phyloP scores from a whole-genome alignment of 805 yeast species.

The Starmerella davenportii region DNA sequence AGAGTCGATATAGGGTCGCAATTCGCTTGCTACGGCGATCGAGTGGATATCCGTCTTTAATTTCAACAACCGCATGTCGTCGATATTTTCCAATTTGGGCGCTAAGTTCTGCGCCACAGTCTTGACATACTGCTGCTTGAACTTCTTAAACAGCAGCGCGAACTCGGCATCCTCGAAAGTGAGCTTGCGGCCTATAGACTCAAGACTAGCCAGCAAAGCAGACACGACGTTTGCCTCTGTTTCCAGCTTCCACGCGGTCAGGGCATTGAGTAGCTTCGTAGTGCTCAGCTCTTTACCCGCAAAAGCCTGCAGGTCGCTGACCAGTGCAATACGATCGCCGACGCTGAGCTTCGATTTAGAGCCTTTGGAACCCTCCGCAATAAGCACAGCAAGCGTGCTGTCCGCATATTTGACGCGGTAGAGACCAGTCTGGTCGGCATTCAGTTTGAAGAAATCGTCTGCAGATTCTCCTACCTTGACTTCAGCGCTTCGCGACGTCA shows the following conservation, averaged over 20 bases:
- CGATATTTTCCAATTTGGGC: slow-evolving; percentile 43
- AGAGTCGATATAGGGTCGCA: slow-evolving; percentile 20
- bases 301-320: slow-evolving; percentile 41
- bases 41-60: slow-evolving; percentile 40
- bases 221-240: slow-evolving; percentile 39
- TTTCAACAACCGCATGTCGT: slow-evolving; percentile 38
- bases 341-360: slow-evolving; percentile 31
- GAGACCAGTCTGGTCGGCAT: slow-evolving; percentile 43
- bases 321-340: slow-evolving; percentile 47
- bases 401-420: slow-evolving; percentile 40
- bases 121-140: slow-evolving; percentile 37
- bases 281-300: slow-evolving; percentile 36
- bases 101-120: slow-evolving; percentile 41
- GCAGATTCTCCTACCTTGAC: slow-evolving; percentile 27
- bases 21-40: slow-evolving; percentile 22
- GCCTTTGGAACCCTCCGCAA: slow-evolving; percentile 34
- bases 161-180: slow-evolving; percentile 30
- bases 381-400: slow-evolving; percentile 35
- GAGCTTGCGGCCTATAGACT: slow-evolving; percentile 29
- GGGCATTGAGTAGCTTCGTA: slow-evolving; percentile 30
- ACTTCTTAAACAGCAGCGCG: slow-evolving; percentile 27
- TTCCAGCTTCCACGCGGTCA: slow-evolving; percentile 31
- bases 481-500: slow-evolving; percentile 33
- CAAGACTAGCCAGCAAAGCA: slow-evolving; percentile 29
- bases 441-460: slow-evolving; percentile 36